phyloP scores from a whole-genome alignment of 176 grass and related monocot species.

The Bothriochloa decipiens region DNA sequence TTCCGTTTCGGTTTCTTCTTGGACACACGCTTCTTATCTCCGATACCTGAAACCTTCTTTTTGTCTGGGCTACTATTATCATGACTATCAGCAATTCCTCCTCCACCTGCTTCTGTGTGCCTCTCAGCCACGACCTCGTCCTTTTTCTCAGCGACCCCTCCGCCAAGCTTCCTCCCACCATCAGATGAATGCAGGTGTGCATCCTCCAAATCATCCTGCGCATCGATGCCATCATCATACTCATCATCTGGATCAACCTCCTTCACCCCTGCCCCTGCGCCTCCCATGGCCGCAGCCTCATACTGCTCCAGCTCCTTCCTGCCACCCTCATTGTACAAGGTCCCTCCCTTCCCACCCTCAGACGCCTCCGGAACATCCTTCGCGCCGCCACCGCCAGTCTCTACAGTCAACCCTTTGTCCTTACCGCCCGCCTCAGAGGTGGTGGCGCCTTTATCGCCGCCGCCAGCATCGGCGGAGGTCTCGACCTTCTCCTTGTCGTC shows the following conservation, averaged over 20 bases:
- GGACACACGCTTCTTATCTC: conserved; percentile 69
- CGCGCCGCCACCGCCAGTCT: background rate
- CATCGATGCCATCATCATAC: conserved; percentile 86
- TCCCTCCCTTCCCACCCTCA: conserved; percentile 52
- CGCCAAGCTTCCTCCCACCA: conserved; percentile 50
- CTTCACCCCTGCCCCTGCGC: conserved; percentile 15
- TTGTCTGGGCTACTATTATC: conserved; percentile 7
- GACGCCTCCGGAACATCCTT: conserved; percentile 32
- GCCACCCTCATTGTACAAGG: conserved; percentile 83
- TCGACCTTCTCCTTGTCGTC: conserved; percentile 64
- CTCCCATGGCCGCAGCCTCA: conserved; percentile 57
- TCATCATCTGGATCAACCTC: conserved; percentile 87
- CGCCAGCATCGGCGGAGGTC: conserved; percentile 8
- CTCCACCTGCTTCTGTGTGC: conserved; percentile 29
- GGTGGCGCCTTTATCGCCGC: conserved; percentile 28
- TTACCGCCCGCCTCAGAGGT: conserved; percentile 30
- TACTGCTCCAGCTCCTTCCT: conserved; percentile 80
- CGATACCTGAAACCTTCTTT: conserved; percentile 53
- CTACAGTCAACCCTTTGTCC: conserved; percentile 43
- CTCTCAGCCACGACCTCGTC: conserved; percentile 36
- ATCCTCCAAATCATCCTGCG: conserved; percentile 57
- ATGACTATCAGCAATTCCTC: background rate
- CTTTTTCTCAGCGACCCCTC: conserved; percentile 16
- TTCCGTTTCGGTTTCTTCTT: conserved; percentile 85
- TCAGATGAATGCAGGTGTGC: conserved; percentile 35